Percentiles rank a stretch among this genome's conserved stretches.
These are phyloP conservation scores for Rosa persica DNA, from an alignment of 306 rosid genomes.

Conservation along the genomic window DNA sequence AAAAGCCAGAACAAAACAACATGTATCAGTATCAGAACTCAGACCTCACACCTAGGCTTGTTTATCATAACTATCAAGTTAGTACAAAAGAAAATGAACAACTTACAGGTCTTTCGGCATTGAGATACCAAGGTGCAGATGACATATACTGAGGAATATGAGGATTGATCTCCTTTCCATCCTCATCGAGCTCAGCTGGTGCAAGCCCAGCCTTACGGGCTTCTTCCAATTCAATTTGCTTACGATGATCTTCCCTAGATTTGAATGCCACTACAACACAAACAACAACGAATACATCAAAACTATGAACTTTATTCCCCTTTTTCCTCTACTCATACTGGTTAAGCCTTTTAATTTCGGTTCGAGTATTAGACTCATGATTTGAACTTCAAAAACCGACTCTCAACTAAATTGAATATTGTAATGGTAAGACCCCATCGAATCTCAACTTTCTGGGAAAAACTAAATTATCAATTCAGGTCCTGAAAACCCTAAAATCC, in stretches of 20 bases:
- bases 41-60: background rate
- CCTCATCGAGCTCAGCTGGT: conserved; percentile 71
- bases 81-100: background rate
- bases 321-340: background rate
- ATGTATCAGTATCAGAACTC: background rate
- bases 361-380: background rate
- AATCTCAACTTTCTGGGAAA: background rate
- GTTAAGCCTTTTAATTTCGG: background rate
- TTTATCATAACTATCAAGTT: background rate
- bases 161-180: conserved; percentile 75
- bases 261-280: conserved; percentile 59
- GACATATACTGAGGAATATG: conserved; percentile 76
- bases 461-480: background rate
- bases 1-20: background rate
- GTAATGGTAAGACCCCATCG: background rate
- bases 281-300: background rate
- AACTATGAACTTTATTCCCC: background rate
- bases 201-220: conserved; percentile 78
- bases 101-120: conserved; percentile 64
- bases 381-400: background rate
- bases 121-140: conserved; percentile 78
- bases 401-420: background rate
- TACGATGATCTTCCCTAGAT: conserved; percentile 68
- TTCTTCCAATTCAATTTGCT: conserved; percentile 67
- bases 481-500: background rate